Percentiles rank a stretch among this genome's conserved stretches.
These are phyloP conservation scores for Noccaea bulbosa DNA, from an alignment of 345 rosid genomes.

Conservation along the genomic window DNA sequence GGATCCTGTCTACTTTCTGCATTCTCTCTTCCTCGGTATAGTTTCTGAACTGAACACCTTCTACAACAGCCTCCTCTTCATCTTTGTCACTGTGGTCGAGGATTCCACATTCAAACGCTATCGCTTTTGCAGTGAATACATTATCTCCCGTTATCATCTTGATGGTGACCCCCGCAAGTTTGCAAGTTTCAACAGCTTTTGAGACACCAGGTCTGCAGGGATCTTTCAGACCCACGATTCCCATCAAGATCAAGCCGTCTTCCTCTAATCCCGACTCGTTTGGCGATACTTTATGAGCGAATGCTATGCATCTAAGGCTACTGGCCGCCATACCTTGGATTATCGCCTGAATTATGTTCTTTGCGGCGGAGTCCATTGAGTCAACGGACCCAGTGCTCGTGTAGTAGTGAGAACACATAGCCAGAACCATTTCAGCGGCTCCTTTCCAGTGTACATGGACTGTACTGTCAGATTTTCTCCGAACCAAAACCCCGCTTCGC, in stretches of 20 bases:
- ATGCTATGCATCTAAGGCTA: slow-evolving; percentile 70
- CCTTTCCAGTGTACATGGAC: slow-evolving; percentile 71
- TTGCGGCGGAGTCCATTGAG: slow-evolving; percentile 45
- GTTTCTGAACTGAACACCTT: slow-evolving; percentile 61
- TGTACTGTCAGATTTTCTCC: slow-evolving; percentile 47
- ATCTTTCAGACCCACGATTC: slow-evolving; percentile 72
- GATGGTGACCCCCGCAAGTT: slow-evolving; percentile 59
- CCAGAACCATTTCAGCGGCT: slow-evolving; percentile 68
- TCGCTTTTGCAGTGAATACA: slow-evolving; percentile 72
- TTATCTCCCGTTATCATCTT: slow-evolving; percentile 82
- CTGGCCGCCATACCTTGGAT: slow-evolving; percentile 62
- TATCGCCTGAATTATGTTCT: slow-evolving; percentile 45
- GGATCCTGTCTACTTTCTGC: slow-evolving; percentile 55
- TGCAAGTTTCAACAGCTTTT: slow-evolving; percentile 63
- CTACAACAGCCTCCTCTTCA: slow-evolving; percentile 49
- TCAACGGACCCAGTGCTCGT: slow-evolving; percentile 41
- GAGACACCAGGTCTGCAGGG: slow-evolving; percentile 65
- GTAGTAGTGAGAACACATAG: slow-evolving; percentile 59
- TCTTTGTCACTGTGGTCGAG: slow-evolving; percentile 45
- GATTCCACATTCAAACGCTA: slow-evolving; percentile 73
- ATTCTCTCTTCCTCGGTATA: slow-evolving; percentile 54
- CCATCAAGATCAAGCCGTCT: slow-evolving; percentile 52
- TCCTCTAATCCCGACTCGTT: slow-evolving; percentile 47
- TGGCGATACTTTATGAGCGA: slow-evolving; percentile 55
- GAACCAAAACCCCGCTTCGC: slow-evolving; percentile 55